Evolutionary conservation across 1,284 basidiomycete species (phyloP).

Genomic region (Heterobasidion occidentale): DNA sequence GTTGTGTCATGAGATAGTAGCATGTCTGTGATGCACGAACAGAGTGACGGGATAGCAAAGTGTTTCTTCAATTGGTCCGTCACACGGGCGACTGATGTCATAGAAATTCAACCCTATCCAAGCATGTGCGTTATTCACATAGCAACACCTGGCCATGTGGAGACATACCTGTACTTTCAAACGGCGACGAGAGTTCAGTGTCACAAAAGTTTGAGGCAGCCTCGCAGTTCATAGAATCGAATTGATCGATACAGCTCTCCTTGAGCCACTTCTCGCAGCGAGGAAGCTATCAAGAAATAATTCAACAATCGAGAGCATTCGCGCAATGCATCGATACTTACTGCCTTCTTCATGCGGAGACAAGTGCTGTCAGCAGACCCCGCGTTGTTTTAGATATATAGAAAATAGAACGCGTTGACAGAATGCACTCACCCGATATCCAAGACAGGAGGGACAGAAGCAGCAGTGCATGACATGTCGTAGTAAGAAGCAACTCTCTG

Average conservation of each 20-base stretch:
- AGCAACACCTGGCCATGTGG: constrained; percentile 11
- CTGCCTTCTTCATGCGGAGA: constrained; percentile 28
- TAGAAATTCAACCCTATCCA: constrained; percentile 25
- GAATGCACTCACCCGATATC: constrained; percentile 16
- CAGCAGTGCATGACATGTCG: constrained; percentile 24
- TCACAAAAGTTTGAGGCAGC: constrained; percentile 32
- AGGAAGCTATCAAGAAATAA: constrained; percentile 12
- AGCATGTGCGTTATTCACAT: constrained; percentile 35
- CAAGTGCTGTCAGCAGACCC: constrained; percentile 16
- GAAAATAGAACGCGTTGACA: background rate
- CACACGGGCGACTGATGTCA: constrained; percentile 20
- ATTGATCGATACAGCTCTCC: constrained; percentile 20
- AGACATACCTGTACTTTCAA: constrained; percentile 7
- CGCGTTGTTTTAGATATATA: too few species aligned
- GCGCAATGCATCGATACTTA: constrained; percentile 11
- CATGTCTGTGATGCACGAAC: constrained; percentile 16
- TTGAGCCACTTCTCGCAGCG: constrained; percentile 22
- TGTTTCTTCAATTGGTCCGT: constrained; percentile 9
- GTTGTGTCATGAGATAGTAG: background rate
- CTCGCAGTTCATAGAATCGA: constrained; percentile 30
- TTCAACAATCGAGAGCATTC: background rate
- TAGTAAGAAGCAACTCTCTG: constrained; percentile 22
- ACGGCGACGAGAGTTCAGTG: constrained; percentile 11
- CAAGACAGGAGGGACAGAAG: constrained; percentile 18
- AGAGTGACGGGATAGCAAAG: constrained; percentile 20